Conservation (phyloP, 345 rosid species). For the Brassica carinata region DNA sequence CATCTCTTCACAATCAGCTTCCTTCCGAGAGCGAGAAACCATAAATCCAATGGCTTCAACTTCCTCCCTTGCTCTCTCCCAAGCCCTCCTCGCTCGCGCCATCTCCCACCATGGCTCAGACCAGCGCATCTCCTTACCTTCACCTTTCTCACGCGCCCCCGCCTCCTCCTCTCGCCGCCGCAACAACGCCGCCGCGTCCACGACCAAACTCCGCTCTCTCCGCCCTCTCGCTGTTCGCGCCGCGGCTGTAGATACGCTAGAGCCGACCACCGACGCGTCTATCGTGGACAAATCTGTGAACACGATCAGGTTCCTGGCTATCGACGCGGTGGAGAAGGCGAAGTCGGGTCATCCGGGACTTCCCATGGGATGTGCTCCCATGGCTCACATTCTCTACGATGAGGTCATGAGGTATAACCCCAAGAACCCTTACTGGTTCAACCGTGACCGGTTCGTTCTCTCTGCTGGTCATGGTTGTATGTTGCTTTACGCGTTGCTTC, state of each 20-base stretch:
- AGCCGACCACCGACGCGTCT: constrained; percentile 37
- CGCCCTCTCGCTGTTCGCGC: constrained; percentile 40
- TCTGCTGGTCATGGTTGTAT: not conserved
- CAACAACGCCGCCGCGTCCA: constrained; percentile 17
- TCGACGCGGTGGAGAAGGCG: constrained; percentile 61
- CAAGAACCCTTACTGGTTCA: constrained; percentile 98
- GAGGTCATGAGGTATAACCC: constrained; percentile 99
- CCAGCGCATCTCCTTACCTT: constrained; percentile 47
- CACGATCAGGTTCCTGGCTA: constrained; percentile 52
- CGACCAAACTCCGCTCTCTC: constrained; percentile 36
- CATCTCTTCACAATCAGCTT: constrained; percentile 27
- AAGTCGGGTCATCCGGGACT: constrained; percentile 66
- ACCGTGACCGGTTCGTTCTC: constrained; percentile 75
- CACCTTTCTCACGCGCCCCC: constrained; percentile 44
- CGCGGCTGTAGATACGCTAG: constrained; percentile 32
- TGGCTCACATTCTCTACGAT: constrained; percentile 94
- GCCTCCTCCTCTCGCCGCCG: constrained; percentile 31
- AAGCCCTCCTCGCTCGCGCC: constrained; percentile 60
- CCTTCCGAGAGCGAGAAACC: constrained; percentile 15
- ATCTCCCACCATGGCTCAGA: constrained; percentile 49
- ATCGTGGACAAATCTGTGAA: constrained; percentile 53
- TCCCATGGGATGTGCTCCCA: constrained; percentile 70
- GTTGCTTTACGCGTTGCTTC: not conserved
- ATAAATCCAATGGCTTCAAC: constrained; percentile 52
- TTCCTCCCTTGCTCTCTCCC: constrained; percentile 65